Percentiles rank a stretch among this genome's conserved stretches.
These are phyloP conservation scores for Mangifera indica DNA, from an alignment of 345 rosid species.

Conservation along the genomic window DNA sequence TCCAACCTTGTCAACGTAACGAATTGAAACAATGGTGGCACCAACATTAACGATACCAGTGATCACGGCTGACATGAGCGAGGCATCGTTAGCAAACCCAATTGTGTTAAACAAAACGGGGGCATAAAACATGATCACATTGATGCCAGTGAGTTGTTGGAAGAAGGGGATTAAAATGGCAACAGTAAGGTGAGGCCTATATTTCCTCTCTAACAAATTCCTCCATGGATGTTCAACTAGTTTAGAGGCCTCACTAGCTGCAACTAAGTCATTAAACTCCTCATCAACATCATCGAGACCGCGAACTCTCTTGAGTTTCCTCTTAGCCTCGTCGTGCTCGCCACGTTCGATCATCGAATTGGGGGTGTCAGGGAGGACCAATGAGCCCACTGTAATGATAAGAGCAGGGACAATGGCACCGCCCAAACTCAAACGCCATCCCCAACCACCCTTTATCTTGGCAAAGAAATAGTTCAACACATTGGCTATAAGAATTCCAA, in stretches of 20 bases:
- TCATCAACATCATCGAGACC: conserved; percentile 70
- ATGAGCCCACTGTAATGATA: conserved; percentile 72
- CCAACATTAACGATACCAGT: conserved; percentile 63
- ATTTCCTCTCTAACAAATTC: conserved; percentile 74
- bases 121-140: conserved; percentile 87
- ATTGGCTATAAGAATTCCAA: conserved; percentile 82
- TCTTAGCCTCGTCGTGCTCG: conserved; percentile 53
- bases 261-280: conserved; percentile 70
- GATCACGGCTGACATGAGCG: conserved; percentile 82
- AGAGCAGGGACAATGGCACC: conserved; percentile 98
- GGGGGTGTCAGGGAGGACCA: conserved; percentile 88
- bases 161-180: conserved; percentile 75
- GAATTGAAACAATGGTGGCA: conserved; percentile 73
- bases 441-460: conserved; percentile 80
- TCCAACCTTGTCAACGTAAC: conserved; percentile 83
- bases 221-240: conserved; percentile 76
- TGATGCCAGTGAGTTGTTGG: conserved; percentile 85
- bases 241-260: conserved; percentile 73
- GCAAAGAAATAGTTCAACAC: conserved; percentile 77
- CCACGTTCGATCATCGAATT: conserved; percentile 97
- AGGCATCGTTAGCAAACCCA: conserved; percentile 61
- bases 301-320: conserved; percentile 57
- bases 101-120: conserved; percentile 82
- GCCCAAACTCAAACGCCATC: conserved; percentile 91
- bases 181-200: conserved; percentile 80